A percentile compares a stretch with the other conserved stretches of the same genome.
phyloP scores from a whole-genome alignment of 1,284 basidiomycete species.

The Mrakiaceae sp. region DNA sequence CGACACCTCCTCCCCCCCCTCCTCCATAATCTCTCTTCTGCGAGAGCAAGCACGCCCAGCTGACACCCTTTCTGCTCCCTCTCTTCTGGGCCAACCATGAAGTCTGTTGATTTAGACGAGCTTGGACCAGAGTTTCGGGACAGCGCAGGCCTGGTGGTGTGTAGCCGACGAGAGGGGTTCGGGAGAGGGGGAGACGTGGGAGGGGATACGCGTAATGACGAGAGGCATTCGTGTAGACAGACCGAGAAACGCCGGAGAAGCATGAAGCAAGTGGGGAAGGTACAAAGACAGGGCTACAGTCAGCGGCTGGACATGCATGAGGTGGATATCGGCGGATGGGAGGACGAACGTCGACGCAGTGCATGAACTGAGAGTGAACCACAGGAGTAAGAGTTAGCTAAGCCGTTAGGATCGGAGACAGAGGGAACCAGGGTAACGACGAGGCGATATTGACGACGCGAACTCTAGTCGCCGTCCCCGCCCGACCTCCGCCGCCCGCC shows the following conservation, averaged over 20 bases:
- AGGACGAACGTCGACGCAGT: slow-evolving; percentile 66
- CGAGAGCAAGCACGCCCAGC: too few species aligned
- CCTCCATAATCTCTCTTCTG: too few species aligned
- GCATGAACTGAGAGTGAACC: slow-evolving; percentile 55
- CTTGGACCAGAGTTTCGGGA: slow-evolving; percentile 63
- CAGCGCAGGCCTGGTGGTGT: slow-evolving; percentile 51
- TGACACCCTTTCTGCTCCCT: too few species aligned
- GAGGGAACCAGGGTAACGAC: slow-evolving; percentile 10
- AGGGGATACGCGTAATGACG: slow-evolving; percentile 6
- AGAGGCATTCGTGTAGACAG: slow-evolving; percentile 15
- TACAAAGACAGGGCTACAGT: neutral
- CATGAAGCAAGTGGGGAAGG: neutral
- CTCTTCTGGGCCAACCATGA: too few species aligned
- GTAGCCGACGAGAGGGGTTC: slow-evolving; percentile 3
- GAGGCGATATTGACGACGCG: slow-evolving; percentile 43
- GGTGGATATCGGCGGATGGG: neutral
- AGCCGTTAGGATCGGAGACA: slow-evolving; percentile 2
- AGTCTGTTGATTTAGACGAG: slow-evolving; percentile 30
- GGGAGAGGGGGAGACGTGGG: neutral
- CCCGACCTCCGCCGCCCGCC: neutral
- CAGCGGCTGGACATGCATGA: slow-evolving; percentile 15
- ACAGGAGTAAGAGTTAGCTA: slow-evolving; percentile 34
- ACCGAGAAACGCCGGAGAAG: neutral
- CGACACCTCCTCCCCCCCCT: too few species aligned
- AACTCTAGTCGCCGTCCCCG: neutral